Conservation (phyloP, 2,329 filamentous ascomycete species). For the Beauveria brongniartii region DNA sequence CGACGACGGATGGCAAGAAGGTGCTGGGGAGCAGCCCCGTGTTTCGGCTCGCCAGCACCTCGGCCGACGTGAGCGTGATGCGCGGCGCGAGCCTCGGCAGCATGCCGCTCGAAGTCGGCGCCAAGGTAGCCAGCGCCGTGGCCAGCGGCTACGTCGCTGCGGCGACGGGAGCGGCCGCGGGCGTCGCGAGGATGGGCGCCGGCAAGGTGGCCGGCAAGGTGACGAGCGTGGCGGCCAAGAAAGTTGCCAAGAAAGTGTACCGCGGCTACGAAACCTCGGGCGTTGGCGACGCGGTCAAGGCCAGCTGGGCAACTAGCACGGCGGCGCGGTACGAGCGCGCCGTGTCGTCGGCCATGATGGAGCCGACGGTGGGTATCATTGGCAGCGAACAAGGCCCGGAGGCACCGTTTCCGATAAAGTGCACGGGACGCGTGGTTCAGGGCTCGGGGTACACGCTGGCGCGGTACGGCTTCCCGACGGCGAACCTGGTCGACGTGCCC, state of each 20-base stretch:
- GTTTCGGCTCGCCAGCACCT: conserved; percentile 61
- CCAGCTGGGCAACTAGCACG: conserved; percentile 30
- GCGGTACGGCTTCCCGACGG: conserved; percentile 42
- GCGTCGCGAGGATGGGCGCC: background rate
- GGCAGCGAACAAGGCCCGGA: conserved; percentile 44
- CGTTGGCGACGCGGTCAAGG: conserved; percentile 16
- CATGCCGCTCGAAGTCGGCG: conserved; percentile 57
- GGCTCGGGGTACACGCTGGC: conserved; percentile 33
- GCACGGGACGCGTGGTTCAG: conserved; percentile 38
- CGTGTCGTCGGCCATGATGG: conserved; percentile 23
- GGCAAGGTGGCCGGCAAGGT: conserved; percentile 26
- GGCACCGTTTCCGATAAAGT: conserved; percentile 44
- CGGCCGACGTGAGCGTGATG: conserved; percentile 50
- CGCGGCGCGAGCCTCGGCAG: conserved; percentile 57
- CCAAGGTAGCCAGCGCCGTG: conserved; percentile 46
- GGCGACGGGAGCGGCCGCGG: conserved; percentile 27
- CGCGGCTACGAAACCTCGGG: conserved; percentile 26
- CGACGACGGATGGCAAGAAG: conserved; percentile 38
- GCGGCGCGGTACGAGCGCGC: conserved; percentile 29
- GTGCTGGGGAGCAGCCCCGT: conserved; percentile 58
- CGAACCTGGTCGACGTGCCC: conserved; percentile 44
- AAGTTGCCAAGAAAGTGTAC: conserved; percentile 33
- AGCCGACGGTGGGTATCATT: conserved; percentile 29
- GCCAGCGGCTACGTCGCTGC: conserved; percentile 35
- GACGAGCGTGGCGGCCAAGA: conserved; percentile 24